Base-by-base conservation (phyloP, 352 stramenopile species). In the Phytophthora tentaculata region DNA sequence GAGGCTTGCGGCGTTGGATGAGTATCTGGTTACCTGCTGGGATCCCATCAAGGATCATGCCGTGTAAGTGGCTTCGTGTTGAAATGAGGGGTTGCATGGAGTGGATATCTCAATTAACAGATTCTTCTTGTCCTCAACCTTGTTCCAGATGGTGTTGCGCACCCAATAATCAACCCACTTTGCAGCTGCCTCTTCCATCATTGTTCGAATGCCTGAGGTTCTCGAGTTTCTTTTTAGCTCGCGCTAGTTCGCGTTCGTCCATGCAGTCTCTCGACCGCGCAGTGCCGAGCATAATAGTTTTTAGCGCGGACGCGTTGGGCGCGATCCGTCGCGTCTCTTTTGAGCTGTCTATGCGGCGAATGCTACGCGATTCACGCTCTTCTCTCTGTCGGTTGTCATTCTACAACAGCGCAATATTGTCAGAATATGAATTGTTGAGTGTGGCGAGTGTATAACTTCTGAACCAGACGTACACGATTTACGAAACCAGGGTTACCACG, bases 31-130 rank as follows among this genome's bases (percentile, higher is more conserved):
- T 23, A 78, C 67, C 5, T 61, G 66, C 9, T 89, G 80, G 80
- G 81, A 89, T 41, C 78, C 80, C 4, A 78, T 79, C 72, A 83
- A 80, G 61, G 57, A 69, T 13, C 72, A 85, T 24, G 69, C 65
- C 5, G 64, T 83, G 32, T 80, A 74, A 63, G 1, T 8, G 14
- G 35, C 6, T 39, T 39, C 9, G 10, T 32, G 26, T 8, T 32
- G 26, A 32, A n/a, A n/a, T n/a, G n/a, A n/a, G n/a, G n/a, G n/a
- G n/a, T n/a, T n/a, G n/a, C n/a, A n/a, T n/a, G n/a, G n/a, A 32
- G 26, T 32, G 26, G 26, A 32, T 8, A 32, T 32, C 28, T 32
- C 5, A 32, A 32, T 8, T 32, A 32, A 8, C 28, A 32, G 28
- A 32, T 5, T 32, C n/a, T n/a, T n/a, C n/a, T n/a, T n/a, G n/a